Evolutionary conservation across 2,329 filamentous ascomycete genomes (phyloP).

Genomic region (Monilinia fructicola): DNA sequence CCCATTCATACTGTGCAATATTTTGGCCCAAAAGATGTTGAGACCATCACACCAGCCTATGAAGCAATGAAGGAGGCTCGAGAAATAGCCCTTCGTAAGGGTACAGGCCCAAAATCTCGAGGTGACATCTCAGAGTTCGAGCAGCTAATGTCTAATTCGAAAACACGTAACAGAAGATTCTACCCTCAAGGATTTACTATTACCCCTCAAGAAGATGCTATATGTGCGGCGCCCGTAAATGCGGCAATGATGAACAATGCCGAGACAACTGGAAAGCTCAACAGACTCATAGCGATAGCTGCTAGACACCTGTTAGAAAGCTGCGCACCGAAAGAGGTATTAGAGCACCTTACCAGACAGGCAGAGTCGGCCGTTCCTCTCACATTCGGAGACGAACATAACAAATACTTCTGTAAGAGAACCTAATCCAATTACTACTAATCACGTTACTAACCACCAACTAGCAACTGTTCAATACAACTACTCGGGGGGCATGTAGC

Average conservation of each 20-base stretch:
- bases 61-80: constrained; percentile 13
- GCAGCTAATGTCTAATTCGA: neutral
- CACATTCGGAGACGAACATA: neutral
- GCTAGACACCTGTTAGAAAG: neutral
- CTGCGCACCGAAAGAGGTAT: neutral
- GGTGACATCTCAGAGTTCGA: neutral
- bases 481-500: neutral
- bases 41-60: neutral
- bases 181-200: neutral
- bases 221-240: neutral
- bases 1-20: neutral
- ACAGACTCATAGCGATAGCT: neutral
- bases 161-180: neutral
- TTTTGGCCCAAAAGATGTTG: neutral
- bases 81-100: neutral
- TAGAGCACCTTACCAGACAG: neutral
- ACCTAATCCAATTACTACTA: no score
- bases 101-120: neutral
- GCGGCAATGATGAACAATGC: neutral
- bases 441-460: neutral
- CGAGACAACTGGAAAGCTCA: neutral
- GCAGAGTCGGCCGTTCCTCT: constrained; percentile 1
- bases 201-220: neutral
- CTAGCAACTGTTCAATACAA: constrained; percentile 6
- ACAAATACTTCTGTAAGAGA: constrained; percentile 4